Base-by-base conservation (phyloP, 352 stramenopile genomes). In the Pythium coloratum region DNA sequence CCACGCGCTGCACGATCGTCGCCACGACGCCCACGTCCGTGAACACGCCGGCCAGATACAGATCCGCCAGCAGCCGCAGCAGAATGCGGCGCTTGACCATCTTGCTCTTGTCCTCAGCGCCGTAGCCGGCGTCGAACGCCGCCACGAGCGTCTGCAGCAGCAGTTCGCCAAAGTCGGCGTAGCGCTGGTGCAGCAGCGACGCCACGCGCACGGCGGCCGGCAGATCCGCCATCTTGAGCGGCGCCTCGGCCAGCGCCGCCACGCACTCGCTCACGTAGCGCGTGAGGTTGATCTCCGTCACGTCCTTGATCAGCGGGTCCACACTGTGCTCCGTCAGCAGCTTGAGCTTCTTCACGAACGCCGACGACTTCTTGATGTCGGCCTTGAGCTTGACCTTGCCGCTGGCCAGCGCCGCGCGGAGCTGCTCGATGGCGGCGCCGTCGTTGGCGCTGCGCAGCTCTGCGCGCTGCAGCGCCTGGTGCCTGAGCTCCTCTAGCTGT, bases 281-380 rank as follows among this genome's bases (percentile, higher is more conserved):
- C 51, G 82, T 97, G 46, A 99, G 81, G 76, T 99, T 99, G 40
- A 98, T 76, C 60, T 97, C 95, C 14, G 69, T 66, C 0, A 93
- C 81, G 64, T 98, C 92, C 38, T 89, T 91, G n/a, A 89, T 62
- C 33, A 98, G 66, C n/a, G 83, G 73, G 34, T 89, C 78, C 49
- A 83, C 78, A 53, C 81, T 85, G 64, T 70, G 66, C 61, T 97
- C 91, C 26, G 72, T 84, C 42, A 97, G 78, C 64, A 84, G 67
- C 59, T 88, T 88, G 62, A 99, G 89, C 72, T 98, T 98, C 73
- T 99, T 99, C 26, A 99, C 97, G 81, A 99, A 99, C 38, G 96
- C 94, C 34, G 95, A 99, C 59, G 92, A 98, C 74, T 98, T 98
- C 78, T 99, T 99, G 59, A 99, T 93, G 82, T 99, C 96, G 59